A percentile compares a stretch with the other conserved stretches of the same genome.
Conservation (phyloP, 2,329 filamentous ascomycete genomes). For the Xylariaceae sp. region DNA sequence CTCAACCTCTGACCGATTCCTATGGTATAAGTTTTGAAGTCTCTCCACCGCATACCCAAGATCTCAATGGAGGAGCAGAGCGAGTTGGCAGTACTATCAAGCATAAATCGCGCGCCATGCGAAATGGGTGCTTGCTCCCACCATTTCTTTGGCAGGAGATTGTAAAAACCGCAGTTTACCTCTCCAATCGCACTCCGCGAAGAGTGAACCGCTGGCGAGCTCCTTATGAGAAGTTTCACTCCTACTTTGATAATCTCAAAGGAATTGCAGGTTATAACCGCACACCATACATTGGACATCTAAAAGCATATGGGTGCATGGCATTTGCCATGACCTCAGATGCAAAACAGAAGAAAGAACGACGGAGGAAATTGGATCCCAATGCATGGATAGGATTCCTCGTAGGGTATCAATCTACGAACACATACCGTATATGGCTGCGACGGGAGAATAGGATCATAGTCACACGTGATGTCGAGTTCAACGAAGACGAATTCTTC, state of each 20-base stretch:
- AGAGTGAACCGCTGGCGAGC: neutral
- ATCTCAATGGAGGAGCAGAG: neutral
- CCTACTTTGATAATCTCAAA: neutral
- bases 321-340: neutral
- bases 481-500: neutral
- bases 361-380: neutral
- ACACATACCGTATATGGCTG: neutral
- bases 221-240: neutral
- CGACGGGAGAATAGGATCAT: neutral
- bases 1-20: neutral
- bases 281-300: neutral
- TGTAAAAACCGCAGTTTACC: neutral
- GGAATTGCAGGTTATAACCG: no score
- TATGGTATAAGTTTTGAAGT: neutral
- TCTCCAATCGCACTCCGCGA: neutral
- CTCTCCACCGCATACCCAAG: neutral
- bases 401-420: neutral
- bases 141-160: neutral
- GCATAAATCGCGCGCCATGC: neutral
- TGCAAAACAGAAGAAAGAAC: neutral
- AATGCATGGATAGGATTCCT: constrained; percentile 1
- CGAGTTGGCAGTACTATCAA: neutral
- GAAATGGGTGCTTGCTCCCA: neutral
- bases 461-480: neutral
- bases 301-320: neutral